Evolutionary conservation across 805 yeast genomes (phyloP).

Genomic region (Starmerella kuoi): DNA sequence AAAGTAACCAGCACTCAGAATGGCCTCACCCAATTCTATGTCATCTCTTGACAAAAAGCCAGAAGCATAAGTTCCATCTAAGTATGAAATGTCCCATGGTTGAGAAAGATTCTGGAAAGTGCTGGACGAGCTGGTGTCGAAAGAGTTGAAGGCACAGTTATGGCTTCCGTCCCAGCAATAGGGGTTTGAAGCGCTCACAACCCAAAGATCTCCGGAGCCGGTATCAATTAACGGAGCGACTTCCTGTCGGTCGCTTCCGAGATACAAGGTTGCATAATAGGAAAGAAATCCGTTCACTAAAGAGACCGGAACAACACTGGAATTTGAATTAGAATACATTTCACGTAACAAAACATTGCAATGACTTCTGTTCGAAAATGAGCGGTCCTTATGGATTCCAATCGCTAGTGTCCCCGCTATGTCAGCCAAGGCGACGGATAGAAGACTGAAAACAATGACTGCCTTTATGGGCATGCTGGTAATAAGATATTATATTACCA

Average conservation of each 20-base stretch:
- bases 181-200: constrained; percentile 23
- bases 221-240: constrained; percentile 50
- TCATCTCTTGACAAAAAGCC: constrained; percentile 49
- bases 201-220: constrained; percentile 61
- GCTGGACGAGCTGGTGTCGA: constrained; percentile 22
- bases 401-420: constrained; percentile 5
- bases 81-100: constrained; percentile 32
- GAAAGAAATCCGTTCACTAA: constrained; percentile 24
- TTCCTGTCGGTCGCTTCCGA: constrained; percentile 48
- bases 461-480: no score
- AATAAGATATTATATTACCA: no score
- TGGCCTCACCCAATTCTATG: constrained; percentile 37
- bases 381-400: constrained; percentile 4
- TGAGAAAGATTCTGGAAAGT: constrained; percentile 18
- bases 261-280: constrained; percentile 26
- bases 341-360: not conserved
- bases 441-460: not conserved
- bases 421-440: constrained; percentile 5
- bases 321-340: not conserved
- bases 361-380: not conserved
- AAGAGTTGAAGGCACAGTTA: constrained; percentile 23
- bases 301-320: constrained; percentile 2
- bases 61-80: constrained; percentile 35
- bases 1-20: constrained; percentile 41
- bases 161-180: constrained; percentile 3